phyloP scores from a whole-genome alignment of 2,329 filamentous ascomycete species.

The Aspergillus fumigatiaffinis region DNA sequence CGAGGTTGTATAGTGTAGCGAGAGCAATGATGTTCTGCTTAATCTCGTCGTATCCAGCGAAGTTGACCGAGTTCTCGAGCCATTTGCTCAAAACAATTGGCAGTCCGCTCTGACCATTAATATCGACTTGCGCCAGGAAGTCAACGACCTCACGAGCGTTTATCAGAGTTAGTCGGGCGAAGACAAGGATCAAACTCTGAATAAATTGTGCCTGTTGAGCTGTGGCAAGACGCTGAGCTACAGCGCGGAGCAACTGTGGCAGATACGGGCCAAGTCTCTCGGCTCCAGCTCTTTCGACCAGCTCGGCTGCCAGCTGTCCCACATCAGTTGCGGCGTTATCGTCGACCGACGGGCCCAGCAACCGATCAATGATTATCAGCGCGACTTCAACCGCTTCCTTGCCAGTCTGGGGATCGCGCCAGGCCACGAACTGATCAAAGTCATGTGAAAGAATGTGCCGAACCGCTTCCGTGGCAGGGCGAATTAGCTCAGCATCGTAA shows the following conservation, averaged over 20 bases:
- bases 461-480: constrained; percentile 78
- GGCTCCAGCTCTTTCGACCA: constrained; percentile 92
- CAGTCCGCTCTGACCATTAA: constrained; percentile 72
- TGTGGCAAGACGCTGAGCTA: constrained; percentile 76
- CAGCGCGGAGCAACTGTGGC: constrained; percentile 80
- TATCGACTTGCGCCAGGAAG: constrained; percentile 80
- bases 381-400: constrained; percentile 84
- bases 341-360: constrained; percentile 78
- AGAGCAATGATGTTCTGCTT: constrained; percentile 93
- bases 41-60: constrained; percentile 97
- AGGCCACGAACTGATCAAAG: constrained; percentile 81
- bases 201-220: constrained; percentile 87
- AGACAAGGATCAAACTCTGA: constrained; percentile 91
- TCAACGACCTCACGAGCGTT: constrained; percentile 86
- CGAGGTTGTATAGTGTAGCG: constrained; percentile 82
- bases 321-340: constrained; percentile 96
- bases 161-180: constrained; percentile 80
- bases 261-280: constrained; percentile 88
- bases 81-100: constrained; percentile 89
- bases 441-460: constrained; percentile 90
- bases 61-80: constrained; percentile 95
- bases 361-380: constrained; percentile 84
- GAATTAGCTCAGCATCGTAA: constrained; percentile 80
- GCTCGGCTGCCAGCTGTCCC: constrained; percentile 84
- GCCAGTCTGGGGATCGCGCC: constrained; percentile 70